These are phyloP conservation scores for Leccinum subrobustum DNA, from an alignment of 1,284 basidiomycete genomes.

Conservation along the genomic window DNA sequence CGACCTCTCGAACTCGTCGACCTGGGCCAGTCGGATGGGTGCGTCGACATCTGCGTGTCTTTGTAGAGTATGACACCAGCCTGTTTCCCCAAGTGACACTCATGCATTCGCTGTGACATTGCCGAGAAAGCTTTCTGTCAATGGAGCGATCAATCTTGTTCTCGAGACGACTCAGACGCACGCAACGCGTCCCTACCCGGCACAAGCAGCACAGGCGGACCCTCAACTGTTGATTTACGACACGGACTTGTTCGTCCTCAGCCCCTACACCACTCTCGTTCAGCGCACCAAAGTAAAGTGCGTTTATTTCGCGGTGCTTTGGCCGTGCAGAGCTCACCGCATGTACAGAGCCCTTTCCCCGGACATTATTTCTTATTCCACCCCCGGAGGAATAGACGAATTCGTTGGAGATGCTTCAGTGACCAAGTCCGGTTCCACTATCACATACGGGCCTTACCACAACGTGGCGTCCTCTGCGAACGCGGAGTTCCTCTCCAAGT, in stretches of 20 bases:
- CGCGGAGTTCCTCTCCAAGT: constrained; percentile 51
- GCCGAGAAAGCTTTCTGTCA: constrained; percentile 46
- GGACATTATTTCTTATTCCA: constrained; percentile 67
- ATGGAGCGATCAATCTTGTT: constrained; percentile 70
- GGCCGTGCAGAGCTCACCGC: constrained; percentile 3
- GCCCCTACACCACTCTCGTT: constrained; percentile 78
- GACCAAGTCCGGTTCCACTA: constrained; percentile 75
- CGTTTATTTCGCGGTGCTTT: constrained; percentile 25
- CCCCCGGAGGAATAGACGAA: constrained; percentile 52
- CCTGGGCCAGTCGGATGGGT: constrained; percentile 53
- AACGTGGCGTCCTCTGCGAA: constrained; percentile 65
- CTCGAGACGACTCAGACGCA: constrained; percentile 77
- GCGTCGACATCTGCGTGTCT: constrained; percentile 23
- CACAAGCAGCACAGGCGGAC: constrained; percentile 73
- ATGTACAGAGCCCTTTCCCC: constrained; percentile 60
- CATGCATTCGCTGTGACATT: constrained; percentile 48
- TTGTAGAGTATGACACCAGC: constrained; percentile 9
- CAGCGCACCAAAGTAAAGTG: constrained; percentile 87
- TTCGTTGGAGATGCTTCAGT: constrained; percentile 58
- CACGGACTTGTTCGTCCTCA: constrained; percentile 74
- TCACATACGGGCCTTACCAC: constrained; percentile 88
- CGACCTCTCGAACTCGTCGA: constrained; percentile 54
- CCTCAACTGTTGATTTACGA: constrained; percentile 79
- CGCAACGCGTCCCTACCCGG: constrained; percentile 74
- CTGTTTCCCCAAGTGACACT: constrained; percentile 30